These are phyloP conservation scores for Pythium biforme DNA, from an alignment of 352 stramenopile genomes.

Conservation along the genomic window DNA sequence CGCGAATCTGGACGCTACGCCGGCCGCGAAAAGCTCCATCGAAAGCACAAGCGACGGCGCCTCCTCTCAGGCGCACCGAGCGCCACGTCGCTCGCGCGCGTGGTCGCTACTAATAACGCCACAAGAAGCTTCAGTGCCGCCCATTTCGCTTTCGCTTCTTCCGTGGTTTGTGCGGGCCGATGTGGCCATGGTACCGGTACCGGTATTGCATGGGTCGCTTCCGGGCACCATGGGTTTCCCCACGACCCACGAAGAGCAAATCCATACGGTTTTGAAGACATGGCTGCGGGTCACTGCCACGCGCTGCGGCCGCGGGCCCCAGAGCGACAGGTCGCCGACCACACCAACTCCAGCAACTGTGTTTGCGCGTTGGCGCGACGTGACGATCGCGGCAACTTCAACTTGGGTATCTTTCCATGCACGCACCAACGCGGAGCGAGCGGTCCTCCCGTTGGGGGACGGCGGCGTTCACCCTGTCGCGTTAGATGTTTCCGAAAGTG, in stretches of 20 bases:
- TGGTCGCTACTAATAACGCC: no score
- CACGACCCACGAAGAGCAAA: background rate
- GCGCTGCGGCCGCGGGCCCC: background rate
- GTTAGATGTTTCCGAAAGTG: background rate
- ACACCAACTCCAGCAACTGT: background rate
- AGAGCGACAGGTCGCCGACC: background rate
- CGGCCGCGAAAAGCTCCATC: no score
- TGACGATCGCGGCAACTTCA: slow-evolving; percentile 23
- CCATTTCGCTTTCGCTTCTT: slow-evolving; percentile 11
- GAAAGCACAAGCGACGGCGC: no score
- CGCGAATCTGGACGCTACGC: slow-evolving; percentile 21
- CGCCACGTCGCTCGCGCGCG: background rate
- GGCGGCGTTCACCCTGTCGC: slow-evolving; percentile 1
- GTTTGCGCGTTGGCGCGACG: slow-evolving; percentile 14
- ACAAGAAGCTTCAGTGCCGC: no score
- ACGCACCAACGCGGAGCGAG: background rate
- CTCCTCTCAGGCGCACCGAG: no score
- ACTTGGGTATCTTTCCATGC: slow-evolving; percentile 11
- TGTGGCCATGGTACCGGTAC: slow-evolving; percentile 21
- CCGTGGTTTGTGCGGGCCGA: slow-evolving; percentile 38
- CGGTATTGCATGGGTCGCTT: no score
- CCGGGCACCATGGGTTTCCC: background rate
- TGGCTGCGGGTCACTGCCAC: slow-evolving; percentile 30
- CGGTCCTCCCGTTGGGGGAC: no score
- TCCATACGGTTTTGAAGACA: slow-evolving; percentile 21